Conservation (phyloP, 257 asterid species). For the Solanum piurae region DNA sequence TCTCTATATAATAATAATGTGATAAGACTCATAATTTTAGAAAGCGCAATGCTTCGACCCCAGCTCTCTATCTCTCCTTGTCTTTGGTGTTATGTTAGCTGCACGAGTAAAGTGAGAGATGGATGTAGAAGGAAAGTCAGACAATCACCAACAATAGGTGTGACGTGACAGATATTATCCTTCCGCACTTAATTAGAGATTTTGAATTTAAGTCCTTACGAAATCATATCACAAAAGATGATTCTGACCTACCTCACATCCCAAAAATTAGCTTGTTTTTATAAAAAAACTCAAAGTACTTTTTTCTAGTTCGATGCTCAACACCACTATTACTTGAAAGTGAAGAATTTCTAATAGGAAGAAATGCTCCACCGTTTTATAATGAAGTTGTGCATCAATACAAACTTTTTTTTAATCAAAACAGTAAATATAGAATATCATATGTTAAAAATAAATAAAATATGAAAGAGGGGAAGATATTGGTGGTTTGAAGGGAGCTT, state of each 20-base stretch:
- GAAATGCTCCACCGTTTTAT: background rate
- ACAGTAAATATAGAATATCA: background rate
- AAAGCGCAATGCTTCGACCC: conserved; percentile 24
- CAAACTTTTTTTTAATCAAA: background rate
- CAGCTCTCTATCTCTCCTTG: background rate
- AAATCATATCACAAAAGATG: no score
- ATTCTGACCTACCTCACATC: no score
- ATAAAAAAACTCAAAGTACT: no score
- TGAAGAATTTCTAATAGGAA: background rate
- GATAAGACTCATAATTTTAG: background rate
- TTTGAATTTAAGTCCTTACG: background rate
- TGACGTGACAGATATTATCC: background rate
- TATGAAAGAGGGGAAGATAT: background rate
- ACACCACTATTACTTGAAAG: background rate
- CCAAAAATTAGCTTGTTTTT: background rate
- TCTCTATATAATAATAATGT: background rate
- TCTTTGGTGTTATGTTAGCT: conserved; percentile 17
- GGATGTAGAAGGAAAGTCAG: background rate
- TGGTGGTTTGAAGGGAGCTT: conserved; percentile 25
- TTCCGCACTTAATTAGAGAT: background rate
- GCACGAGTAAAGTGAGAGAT: conserved; percentile 17
- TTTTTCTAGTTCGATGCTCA: no score
- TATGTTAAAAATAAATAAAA: background rate
- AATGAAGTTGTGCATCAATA: background rate
- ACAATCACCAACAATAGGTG: background rate